Evolutionary conservation across 345 rosid species (phyloP).

Genomic region (Eucalyptus melliodora): DNA sequence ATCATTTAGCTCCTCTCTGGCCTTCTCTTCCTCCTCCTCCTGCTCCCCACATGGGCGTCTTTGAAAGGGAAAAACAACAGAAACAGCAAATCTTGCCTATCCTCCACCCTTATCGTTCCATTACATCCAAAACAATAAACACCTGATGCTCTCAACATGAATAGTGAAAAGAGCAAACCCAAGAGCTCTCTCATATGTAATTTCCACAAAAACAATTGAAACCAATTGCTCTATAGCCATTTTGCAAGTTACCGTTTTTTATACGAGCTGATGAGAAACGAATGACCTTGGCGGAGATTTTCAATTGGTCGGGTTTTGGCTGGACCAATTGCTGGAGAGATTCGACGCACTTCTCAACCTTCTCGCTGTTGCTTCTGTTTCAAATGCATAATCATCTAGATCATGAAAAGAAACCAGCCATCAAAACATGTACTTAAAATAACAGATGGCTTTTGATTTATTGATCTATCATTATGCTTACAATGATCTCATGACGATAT

Average conservation of each 20-base stretch:
- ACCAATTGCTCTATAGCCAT: too few relatives aligned
- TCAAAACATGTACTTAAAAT: neutral
- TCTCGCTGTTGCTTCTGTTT: neutral
- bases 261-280: too few relatives aligned
- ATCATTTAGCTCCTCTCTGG: too few relatives aligned
- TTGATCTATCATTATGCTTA: neutral
- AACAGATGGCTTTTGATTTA: neutral
- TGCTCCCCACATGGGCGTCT: too few relatives aligned
- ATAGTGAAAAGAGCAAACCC: too few relatives aligned
- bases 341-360: neutral
- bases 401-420: neutral
- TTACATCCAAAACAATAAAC: neutral
- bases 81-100: too few relatives aligned
- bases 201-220: too few relatives aligned
- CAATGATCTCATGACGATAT: neutral
- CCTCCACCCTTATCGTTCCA: neutral
- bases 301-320: conserved; percentile 54
- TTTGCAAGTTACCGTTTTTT: too few relatives aligned
- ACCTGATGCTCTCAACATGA: too few relatives aligned
- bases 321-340: conserved; percentile 31
- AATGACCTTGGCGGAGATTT: conserved; percentile 8
- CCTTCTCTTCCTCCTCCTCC: too few relatives aligned
- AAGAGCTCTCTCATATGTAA: too few relatives aligned
- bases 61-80: too few relatives aligned
- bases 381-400: neutral